Conservation (phyloP, 2,329 filamentous ascomycete genomes). For the Pyrenochaeta sp. region DNA sequence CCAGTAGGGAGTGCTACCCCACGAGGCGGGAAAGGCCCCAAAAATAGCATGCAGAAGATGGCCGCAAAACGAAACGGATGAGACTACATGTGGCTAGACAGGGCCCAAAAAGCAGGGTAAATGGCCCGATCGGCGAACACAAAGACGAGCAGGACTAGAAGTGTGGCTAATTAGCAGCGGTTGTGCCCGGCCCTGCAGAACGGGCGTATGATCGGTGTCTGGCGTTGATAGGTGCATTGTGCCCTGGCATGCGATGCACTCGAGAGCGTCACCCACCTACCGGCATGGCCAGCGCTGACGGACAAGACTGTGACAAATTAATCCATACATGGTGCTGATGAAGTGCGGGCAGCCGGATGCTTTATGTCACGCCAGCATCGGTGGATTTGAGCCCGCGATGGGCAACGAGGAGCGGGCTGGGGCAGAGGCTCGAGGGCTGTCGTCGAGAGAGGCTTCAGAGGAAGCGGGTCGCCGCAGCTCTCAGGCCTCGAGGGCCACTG, state of each 20-base stretch:
- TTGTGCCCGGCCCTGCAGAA: slow-evolving; percentile 26
- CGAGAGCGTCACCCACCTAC: slow-evolving; percentile 17
- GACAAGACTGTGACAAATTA: slow-evolving; percentile 16
- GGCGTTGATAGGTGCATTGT: slow-evolving; percentile 18
- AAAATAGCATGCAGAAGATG: slow-evolving; percentile 36
- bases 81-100: slow-evolving; percentile 23
- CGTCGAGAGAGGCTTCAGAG: too few species aligned
- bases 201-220: slow-evolving; percentile 9
- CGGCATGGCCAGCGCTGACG: slow-evolving; percentile 22
- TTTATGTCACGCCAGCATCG: slow-evolving; percentile 15
- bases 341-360: slow-evolving; percentile 17
- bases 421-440: slow-evolving; percentile 11
- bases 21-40: slow-evolving; percentile 30
- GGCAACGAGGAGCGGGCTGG: too few species aligned
- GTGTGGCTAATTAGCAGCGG: slow-evolving; percentile 28
- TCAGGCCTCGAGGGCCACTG: slow-evolving; percentile 11
- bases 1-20: slow-evolving; percentile 15
- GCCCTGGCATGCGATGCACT: slow-evolving; percentile 19
- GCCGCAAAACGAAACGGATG: slow-evolving; percentile 31
- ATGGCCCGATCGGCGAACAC: slow-evolving; percentile 17
- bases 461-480: slow-evolving; percentile 14
- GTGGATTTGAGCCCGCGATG: too few species aligned
- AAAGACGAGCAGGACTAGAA: slow-evolving; percentile 9
- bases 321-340: slow-evolving; percentile 17
- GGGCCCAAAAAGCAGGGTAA: slow-evolving; percentile 17